Conservation (phyloP, 2,329 filamentous ascomycete species). For the Beauveria sp. region DNA sequence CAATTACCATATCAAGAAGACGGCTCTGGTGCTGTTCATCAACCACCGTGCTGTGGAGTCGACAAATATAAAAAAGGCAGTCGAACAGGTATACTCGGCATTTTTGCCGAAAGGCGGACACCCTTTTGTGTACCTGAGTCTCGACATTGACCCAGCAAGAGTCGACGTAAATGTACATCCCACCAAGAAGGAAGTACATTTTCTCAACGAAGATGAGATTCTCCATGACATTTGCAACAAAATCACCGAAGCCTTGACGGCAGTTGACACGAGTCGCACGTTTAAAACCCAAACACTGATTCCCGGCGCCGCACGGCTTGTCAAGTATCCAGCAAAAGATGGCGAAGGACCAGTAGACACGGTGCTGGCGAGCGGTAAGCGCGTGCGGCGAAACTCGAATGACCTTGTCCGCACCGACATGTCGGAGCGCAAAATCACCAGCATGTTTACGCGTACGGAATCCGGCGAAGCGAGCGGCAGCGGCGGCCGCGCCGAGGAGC, state of each 20-base stretch:
- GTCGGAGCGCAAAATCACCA: conserved; percentile 86
- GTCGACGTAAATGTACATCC: conserved; percentile 98
- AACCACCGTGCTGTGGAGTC: conserved; percentile 95
- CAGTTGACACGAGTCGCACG: conserved; percentile 86
- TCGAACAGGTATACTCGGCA: conserved; percentile 81
- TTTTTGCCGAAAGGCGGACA: conserved; percentile 92
- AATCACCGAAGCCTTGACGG: conserved; percentile 69
- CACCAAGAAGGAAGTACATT: conserved; percentile 94
- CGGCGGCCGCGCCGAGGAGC: conserved; percentile 23
- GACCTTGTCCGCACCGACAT: conserved; percentile 87
- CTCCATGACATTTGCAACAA: conserved; percentile 76
- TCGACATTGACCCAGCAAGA: conserved; percentile 84
- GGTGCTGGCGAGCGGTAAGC: conserved; percentile 29
- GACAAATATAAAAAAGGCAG: conserved; percentile 76
- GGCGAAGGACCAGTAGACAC: conserved; percentile 23
- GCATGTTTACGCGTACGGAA: conserved; percentile 67
- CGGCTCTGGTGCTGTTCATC: conserved; percentile 83
- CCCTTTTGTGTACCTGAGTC: conserved; percentile 84
- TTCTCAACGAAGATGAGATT: conserved; percentile 95
- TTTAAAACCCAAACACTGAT: conserved; percentile 95
- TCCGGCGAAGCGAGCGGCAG: conserved; percentile 17
- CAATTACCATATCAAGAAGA: conserved; percentile 90
- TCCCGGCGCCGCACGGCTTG: conserved; percentile 50
- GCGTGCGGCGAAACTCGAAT: conserved; percentile 44
- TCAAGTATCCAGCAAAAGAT: conserved; percentile 22